Evolutionary conservation across 108 stramenopile genomes (phyloP), one percentile per base, ranked within the genome.

Genomic region (Cyclotella distinguenda): DNA sequence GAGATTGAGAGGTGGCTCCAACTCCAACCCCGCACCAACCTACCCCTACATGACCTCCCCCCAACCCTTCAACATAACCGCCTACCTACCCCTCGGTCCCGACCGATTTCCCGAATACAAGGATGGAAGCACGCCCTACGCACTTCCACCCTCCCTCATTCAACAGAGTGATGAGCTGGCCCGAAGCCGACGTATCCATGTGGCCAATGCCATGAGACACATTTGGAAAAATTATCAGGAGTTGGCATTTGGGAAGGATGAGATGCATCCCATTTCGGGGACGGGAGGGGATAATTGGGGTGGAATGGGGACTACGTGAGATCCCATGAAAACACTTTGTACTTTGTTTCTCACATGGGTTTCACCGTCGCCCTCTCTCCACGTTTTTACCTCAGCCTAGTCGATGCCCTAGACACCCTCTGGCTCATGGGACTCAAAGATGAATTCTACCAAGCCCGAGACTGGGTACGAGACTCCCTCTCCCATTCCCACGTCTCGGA

Each of bases 341-440:
- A n/a, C n/a, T n/a, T n/a, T n/a, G n/a, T n/a, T n/a, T n/a, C n/a
- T n/a, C n/a, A n/a, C n/a, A n/a, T n/a, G n/a, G n/a, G n/a, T n/a
- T n/a, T n/a, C n/a, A n/a, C n/a, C n/a, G n/a, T n/a, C n/a, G n/a
- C n/a, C n/a, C n/a, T n/a, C n/a, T n/a, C n/a, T n/a, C n/a, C n/a
- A n/a, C n/a, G n/a, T n/a, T n/a, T n/a, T n/a, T n/a, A n/a, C n/a
- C n/a, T n/a, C 56, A 58, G 56, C 23, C 50, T 97, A 38, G 90
- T 99, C 11, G 97, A 98, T 77, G 73, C 91, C n/a, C 77, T 98
- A 34, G 97, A 97, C 79, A 97, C 97, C 0, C 77, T 98, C 5
- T 98, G 96, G 95, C 67, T 99, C 36, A 93, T 97, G 92, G 94
- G 84, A 26, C 82, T 98, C 81, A 91, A 85, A 43, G 93, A 94